Percentiles rank a stretch among this genome's conserved stretches.
These are phyloP conservation scores for Kwoniella shivajii DNA, from an alignment of 1,284 basidiomycete species.

Conservation along the genomic window DNA sequence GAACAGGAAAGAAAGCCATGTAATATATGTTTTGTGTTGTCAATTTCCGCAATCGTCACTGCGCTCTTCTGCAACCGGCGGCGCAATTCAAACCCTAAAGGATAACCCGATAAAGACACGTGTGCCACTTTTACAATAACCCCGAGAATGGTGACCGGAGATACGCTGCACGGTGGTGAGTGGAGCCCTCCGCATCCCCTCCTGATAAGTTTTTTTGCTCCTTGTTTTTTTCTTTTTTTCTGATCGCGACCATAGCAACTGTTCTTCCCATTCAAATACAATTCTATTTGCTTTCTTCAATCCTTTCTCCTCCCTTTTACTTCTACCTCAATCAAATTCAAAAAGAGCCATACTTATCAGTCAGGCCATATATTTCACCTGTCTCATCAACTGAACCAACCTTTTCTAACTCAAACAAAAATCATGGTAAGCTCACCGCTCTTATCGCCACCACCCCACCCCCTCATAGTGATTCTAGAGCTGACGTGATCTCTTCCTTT, in stretches of 20 bases:
- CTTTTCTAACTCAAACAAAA: background rate
- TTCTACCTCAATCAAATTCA: slow-evolving; percentile 7
- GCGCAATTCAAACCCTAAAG: too few species aligned
- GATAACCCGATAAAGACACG: too few species aligned
- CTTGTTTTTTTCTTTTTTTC: background rate
- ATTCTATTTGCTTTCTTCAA: background rate
- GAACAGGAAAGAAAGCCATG: too few species aligned
- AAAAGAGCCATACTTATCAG: background rate
- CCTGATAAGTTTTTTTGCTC: slow-evolving; percentile 3
- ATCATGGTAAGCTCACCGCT: slow-evolving; percentile 9
- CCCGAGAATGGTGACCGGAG: too few species aligned
- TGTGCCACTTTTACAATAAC: too few species aligned
- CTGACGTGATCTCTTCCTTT: slow-evolving; percentile 4
- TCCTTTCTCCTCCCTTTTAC: background rate
- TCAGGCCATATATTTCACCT: background rate
- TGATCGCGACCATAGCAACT: background rate
- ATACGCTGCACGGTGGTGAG: background rate
- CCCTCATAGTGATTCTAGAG: background rate
- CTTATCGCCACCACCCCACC: slow-evolving; percentile 14
- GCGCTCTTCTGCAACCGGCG: too few species aligned
- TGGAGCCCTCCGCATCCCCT: background rate
- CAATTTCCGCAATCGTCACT: too few species aligned
- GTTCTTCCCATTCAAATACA: background rate
- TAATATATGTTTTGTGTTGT: too few species aligned
- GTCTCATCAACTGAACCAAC: background rate